Conservation (phyloP, 1,284 basidiomycete genomes). For the Polyporus tsugae region DNA sequence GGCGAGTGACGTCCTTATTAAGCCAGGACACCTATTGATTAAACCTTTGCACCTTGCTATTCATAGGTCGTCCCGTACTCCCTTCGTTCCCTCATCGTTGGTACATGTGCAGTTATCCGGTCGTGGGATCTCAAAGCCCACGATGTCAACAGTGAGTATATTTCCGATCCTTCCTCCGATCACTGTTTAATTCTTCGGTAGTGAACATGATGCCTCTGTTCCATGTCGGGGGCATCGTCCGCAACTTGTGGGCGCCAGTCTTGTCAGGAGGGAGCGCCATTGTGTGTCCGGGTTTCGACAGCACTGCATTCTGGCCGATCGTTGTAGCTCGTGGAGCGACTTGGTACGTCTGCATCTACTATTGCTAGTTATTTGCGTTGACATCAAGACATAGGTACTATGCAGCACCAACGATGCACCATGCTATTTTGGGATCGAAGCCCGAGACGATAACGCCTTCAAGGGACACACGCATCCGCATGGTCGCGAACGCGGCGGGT, state of each 20-base stretch:
- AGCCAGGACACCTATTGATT: neutral
- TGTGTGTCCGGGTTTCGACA: conserved; percentile 66
- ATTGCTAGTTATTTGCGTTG: neutral
- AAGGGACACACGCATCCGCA: conserved; percentile 49
- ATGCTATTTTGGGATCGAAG: conserved; percentile 52
- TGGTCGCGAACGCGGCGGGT: conserved; percentile 58
- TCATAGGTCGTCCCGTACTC: conserved; percentile 62
- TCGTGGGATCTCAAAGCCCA: conserved; percentile 61
- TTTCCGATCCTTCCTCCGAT: neutral
- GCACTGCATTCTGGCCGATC: conserved; percentile 66
- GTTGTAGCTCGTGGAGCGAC: conserved; percentile 54
- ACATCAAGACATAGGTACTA: conserved; percentile 48
- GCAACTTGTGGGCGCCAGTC: conserved; percentile 67
- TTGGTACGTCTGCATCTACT: conserved; percentile 48
- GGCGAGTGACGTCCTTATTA: conserved; percentile 14
- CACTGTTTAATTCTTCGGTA: conserved; percentile 22
- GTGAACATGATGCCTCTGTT: conserved; percentile 77
- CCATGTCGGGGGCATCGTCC: conserved; percentile 72
- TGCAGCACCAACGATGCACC: conserved; percentile 56
- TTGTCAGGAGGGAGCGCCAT: conserved; percentile 66
- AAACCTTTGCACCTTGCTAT: conserved; percentile 1
- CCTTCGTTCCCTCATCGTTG: conserved; percentile 64
- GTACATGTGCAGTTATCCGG: conserved; percentile 63
- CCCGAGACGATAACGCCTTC: conserved; percentile 44
- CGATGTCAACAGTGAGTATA: conserved; percentile 53